These are phyloP conservation scores for Pythium insidiosum DNA, from an alignment of 352 stramenopile genomes.

Conservation along the genomic window DNA sequence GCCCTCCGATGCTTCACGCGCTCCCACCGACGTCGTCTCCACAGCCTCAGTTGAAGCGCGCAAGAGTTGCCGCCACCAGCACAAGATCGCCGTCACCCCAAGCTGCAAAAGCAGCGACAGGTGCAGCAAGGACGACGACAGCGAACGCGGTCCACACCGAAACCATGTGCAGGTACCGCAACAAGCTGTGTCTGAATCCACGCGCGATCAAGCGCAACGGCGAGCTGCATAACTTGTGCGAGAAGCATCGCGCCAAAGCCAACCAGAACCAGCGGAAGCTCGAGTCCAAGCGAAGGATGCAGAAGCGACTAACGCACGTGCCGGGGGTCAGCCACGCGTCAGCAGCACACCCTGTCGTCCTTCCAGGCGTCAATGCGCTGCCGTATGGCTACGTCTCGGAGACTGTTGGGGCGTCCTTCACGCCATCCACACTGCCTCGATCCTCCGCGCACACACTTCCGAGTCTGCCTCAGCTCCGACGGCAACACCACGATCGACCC, in stretches of 20 bases:
- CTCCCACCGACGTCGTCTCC: conserved; percentile 1
- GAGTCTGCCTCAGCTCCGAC: no score
- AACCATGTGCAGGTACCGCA: conserved; percentile 30
- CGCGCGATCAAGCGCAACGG: conserved; percentile 37
- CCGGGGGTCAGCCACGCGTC: no score
- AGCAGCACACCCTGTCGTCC: no score
- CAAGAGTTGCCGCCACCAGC: background rate
- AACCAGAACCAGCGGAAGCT: conserved; percentile 82
- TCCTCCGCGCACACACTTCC: no score
- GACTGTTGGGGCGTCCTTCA: no score
- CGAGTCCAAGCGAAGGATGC: conserved; percentile 66
- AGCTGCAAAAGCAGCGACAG: no score
- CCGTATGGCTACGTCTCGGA: no score
- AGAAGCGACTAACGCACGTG: conserved; percentile 32
- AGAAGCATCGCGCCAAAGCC: conserved; percentile 39
- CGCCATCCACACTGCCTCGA: no score
- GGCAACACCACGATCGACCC: no score
- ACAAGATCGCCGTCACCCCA: no score
- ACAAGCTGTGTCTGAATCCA: conserved; percentile 28
- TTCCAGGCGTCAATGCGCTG: no score
- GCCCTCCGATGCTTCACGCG: no score
- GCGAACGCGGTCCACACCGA: conserved; percentile 4
- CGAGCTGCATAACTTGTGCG: conserved; percentile 36
- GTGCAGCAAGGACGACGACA: background rate
- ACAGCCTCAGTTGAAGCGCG: background rate